These are phyloP conservation scores for Aphanomyces invadans DNA, from an alignment of 352 stramenopile species.

Conservation along the genomic window DNA sequence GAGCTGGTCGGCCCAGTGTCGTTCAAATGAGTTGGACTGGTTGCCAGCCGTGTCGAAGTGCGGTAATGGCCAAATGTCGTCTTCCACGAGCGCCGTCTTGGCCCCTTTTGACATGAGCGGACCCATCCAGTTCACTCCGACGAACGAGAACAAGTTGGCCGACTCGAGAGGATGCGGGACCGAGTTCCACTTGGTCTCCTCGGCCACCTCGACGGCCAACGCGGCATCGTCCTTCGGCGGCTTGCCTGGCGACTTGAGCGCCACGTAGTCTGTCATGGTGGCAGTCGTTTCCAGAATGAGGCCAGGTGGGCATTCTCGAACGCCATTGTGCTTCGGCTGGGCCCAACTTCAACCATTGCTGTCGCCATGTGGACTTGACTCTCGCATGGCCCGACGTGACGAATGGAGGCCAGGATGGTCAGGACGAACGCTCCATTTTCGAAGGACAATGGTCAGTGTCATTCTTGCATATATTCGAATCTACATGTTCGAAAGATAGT, in stretches of 20 bases:
- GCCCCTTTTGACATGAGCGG: constrained; percentile 1
- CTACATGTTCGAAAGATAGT: too few relatives aligned
- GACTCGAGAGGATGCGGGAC: constrained; percentile 31
- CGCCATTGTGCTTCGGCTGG: background rate
- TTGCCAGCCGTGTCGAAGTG: constrained; percentile 28
- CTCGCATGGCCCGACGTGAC: too few relatives aligned
- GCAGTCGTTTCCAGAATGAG: background rate
- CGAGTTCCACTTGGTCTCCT: background rate
- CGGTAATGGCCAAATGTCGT: constrained; percentile 20
- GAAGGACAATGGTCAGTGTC: too few relatives aligned
- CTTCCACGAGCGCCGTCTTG: constrained; percentile 16
- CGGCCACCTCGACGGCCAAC: background rate
- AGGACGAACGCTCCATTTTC: too few relatives aligned
- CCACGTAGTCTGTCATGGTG: constrained; percentile 7
- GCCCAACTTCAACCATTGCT: background rate
- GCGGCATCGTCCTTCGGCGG: background rate
- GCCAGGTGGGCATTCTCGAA: too few relatives aligned
- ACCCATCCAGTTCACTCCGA: constrained; percentile 49
- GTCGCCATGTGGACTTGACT: background rate
- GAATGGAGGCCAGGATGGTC: too few relatives aligned
- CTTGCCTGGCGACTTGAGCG: background rate
- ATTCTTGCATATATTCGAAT: too few relatives aligned
- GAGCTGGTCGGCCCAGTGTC: constrained; percentile 27
- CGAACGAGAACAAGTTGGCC: constrained; percentile 35
- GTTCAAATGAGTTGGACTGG: constrained; percentile 21